These are phyloP conservation scores for Ganoderma resinaceum DNA, from an alignment of 1,284 basidiomycete species.

Conservation along the genomic window DNA sequence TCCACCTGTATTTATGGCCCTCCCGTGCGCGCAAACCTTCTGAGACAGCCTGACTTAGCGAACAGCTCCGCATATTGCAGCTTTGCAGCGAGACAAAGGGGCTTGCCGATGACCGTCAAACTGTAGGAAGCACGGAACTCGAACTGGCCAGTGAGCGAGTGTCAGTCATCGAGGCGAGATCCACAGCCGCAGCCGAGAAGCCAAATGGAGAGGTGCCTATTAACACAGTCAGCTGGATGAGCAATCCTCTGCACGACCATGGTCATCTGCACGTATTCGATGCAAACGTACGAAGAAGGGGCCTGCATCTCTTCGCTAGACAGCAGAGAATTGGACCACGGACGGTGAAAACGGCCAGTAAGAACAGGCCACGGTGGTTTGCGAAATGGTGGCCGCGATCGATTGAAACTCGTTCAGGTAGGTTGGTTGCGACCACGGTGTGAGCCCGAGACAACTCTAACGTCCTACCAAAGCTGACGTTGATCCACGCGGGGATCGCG, in stretches of 20 bases:
- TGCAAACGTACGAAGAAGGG: no score
- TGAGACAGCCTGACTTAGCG: neutral
- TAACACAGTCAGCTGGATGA: neutral
- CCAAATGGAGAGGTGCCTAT: neutral
- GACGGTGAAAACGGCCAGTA: no score
- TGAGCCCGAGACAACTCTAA: no score
- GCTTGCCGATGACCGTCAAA: neutral
- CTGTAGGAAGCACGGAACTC: neutral
- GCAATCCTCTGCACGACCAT: neutral
- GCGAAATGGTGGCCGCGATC: no score
- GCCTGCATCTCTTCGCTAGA: no score
- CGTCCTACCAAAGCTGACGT: no score
- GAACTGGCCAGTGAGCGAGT: neutral
- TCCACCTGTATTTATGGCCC: neutral
- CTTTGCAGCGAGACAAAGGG: neutral
- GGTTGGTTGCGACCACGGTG: no score
- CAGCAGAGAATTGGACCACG: no score
- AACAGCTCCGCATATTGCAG: neutral
- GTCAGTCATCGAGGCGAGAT: neutral
- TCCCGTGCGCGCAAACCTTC: neutral
- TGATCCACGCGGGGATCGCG: no score
- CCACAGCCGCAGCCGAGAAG: neutral
- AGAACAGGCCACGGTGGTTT: no score
- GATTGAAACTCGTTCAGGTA: no score
- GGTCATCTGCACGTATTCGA: no score